Conservation (phyloP, 1,139 yeast species). For the Diutina rugosa region DNA sequence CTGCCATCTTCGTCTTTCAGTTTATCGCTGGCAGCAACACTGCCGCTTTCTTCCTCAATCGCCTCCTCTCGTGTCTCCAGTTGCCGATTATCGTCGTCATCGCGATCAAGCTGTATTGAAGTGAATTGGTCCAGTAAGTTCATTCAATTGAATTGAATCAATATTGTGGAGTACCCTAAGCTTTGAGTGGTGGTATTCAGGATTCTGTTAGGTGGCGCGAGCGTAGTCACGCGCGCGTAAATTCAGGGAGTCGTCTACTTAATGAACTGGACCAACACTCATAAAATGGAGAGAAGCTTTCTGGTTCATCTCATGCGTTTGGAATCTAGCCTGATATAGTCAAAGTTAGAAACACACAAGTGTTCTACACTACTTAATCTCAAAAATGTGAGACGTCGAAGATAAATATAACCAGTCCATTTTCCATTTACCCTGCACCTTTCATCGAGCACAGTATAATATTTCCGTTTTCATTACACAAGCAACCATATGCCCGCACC, state of each 20-base stretch:
- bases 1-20: neutral
- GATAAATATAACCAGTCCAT: neutral
- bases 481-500: slow-evolving; percentile 69
- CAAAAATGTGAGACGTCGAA: neutral
- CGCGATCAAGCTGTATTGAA: neutral
- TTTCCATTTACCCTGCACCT: neutral
- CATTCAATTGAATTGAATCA: neutral
- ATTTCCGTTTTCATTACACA: slow-evolving; percentile 13
- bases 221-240: neutral
- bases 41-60: neutral
- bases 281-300: too few species aligned
- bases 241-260: neutral
- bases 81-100: neutral
- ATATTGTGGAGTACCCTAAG: neutral
- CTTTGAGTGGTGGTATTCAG: neutral
- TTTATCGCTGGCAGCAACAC: neutral
- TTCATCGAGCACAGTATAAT: neutral
- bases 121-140: slow-evolving; percentile 2
- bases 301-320: too few species aligned
- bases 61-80: neutral
- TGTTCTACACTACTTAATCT: neutral
- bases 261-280: too few species aligned
- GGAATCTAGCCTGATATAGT: too few species aligned
- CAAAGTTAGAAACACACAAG: too few species aligned
- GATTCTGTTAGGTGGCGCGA: neutral